These are phyloP conservation scores for Sugiyamaella smithiae DNA, from an alignment of 805 yeast genomes.

Conservation along the genomic window DNA sequence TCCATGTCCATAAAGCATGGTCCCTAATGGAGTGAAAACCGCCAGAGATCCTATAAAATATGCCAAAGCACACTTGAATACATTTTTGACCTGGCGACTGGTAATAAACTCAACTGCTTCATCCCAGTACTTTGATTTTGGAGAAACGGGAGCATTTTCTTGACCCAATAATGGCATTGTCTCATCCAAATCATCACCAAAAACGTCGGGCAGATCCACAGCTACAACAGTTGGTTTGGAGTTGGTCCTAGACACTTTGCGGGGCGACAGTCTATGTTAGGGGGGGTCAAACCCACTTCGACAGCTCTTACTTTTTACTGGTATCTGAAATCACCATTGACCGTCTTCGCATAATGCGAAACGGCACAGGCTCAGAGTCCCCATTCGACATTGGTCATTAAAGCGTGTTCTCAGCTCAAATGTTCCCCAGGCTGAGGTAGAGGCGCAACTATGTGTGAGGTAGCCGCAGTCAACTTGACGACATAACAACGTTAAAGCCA, in stretches of 20 bases:
- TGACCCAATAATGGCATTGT: constrained; percentile 7
- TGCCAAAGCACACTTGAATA: constrained; percentile 67
- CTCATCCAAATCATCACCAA: constrained; percentile 6
- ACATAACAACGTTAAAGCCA: too few species aligned
- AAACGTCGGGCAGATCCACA: not conserved
- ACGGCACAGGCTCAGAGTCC: constrained; percentile 10
- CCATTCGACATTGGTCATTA: not conserved
- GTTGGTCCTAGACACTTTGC: not conserved
- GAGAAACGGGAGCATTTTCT: constrained; percentile 2
- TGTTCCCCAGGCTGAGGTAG: too few species aligned
- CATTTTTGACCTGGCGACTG: constrained; percentile 21
- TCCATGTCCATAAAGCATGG: constrained; percentile 54
- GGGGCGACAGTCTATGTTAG: not conserved
- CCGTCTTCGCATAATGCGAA: constrained; percentile 22
- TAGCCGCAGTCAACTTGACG: too few species aligned
- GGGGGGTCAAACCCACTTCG: not conserved
- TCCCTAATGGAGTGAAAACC: constrained; percentile 50
- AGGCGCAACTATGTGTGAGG: too few species aligned
- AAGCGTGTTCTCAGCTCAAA: too few species aligned
- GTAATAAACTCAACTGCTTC: constrained; percentile 4
- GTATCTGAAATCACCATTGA: constrained; percentile 48
- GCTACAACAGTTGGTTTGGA: constrained; percentile 1
- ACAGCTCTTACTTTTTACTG: constrained; percentile 30
- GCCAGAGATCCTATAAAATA: constrained; percentile 71
- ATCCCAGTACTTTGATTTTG: not conserved